A percentile compares a stretch with the other conserved stretches of the same genome.
Evolutionary conservation across 1,284 basidiomycete genomes (phyloP).

Genomic region (Pseudozyma tsukubaensis): DNA sequence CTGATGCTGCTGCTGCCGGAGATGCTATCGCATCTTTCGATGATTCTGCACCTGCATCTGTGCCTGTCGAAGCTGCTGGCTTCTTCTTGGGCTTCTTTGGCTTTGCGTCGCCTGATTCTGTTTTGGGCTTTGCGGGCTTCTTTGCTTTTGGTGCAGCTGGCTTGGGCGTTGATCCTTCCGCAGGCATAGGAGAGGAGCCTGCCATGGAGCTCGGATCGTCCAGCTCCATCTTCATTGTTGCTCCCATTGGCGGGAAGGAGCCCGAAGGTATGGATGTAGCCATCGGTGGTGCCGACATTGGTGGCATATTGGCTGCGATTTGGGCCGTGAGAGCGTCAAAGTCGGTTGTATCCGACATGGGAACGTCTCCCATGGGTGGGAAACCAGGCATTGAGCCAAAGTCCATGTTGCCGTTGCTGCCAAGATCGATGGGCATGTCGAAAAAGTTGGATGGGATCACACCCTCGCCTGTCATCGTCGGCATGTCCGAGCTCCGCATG

Average conservation of each 20-base stretch:
- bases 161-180: slow-evolving; percentile 17
- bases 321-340: slow-evolving; percentile 34
- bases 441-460: slow-evolving; percentile 45
- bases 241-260: neutral
- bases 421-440: slow-evolving; percentile 44
- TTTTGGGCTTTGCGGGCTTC: slow-evolving; percentile 35
- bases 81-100: slow-evolving; percentile 46
- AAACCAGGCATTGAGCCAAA: slow-evolving; percentile 28
- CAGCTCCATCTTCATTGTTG: slow-evolving; percentile 24
- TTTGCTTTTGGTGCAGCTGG: slow-evolving; percentile 25
- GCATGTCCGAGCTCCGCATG: slow-evolving; percentile 10
- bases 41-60: slow-evolving; percentile 4
- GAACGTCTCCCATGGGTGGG: slow-evolving; percentile 1
- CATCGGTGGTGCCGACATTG: neutral
- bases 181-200: slow-evolving; percentile 13
- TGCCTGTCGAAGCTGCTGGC: slow-evolving; percentile 7
- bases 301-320: slow-evolving; percentile 26
- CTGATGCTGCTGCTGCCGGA: too few relatives aligned
- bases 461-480: slow-evolving; percentile 19
- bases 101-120: slow-evolving; percentile 32
- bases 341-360: slow-evolving; percentile 22
- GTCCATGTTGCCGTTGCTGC: slow-evolving; percentile 11
- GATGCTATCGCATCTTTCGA: slow-evolving; percentile 15
- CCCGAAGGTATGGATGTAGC: slow-evolving; percentile 3
- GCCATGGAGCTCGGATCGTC: slow-evolving; percentile 16